Conservation (phyloP, 1,139 yeast genomes). For the Zhuliangozyma blackwelliae region DNA sequence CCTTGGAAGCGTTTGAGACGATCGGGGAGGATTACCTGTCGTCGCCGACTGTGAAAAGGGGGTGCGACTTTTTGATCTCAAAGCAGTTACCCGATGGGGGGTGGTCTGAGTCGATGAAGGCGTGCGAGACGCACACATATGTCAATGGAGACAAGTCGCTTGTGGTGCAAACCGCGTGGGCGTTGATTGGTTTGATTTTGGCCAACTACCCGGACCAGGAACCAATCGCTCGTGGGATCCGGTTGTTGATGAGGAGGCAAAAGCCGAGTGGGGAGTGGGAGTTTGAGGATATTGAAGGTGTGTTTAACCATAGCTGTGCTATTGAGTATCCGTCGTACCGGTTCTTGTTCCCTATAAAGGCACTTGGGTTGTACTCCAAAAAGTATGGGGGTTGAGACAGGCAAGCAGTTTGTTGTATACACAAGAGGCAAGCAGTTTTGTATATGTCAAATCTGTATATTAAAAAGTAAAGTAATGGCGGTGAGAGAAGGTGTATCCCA, state of each 20-base stretch:
- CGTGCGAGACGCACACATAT: conserved; percentile 80
- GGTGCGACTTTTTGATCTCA: conserved; percentile 77
- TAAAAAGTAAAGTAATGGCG: no score
- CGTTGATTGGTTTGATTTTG: conserved; percentile 70
- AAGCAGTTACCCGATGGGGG: conserved; percentile 90
- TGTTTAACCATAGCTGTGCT: conserved; percentile 86
- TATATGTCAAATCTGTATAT: no score
- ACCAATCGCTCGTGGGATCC: conserved; percentile 61
- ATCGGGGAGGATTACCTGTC: conserved; percentile 62
- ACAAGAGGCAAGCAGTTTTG: no score
- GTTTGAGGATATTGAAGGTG: conserved; percentile 88
- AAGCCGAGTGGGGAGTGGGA: conserved; percentile 77
- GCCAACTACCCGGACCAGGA: conserved; percentile 73
- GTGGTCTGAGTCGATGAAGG: conserved; percentile 88
- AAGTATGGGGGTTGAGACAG: conserved; percentile 22
- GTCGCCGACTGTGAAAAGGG: conserved; percentile 58
- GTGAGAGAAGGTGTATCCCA: no score
- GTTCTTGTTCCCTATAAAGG: conserved; percentile 87
- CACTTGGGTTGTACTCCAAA: conserved; percentile 70
- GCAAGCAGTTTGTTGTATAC: no score
- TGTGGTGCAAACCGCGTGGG: conserved; percentile 95
- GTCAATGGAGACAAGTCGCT: conserved; percentile 57
- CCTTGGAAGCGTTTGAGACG: conserved; percentile 81
- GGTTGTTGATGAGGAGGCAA: conserved; percentile 66
- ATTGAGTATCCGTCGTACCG: conserved; percentile 95